Evolutionary conservation across 106 monocot species (phyloP), one percentile per base, ranked within the genome.

Genomic region (Platanthera guangdongensis): DNA sequence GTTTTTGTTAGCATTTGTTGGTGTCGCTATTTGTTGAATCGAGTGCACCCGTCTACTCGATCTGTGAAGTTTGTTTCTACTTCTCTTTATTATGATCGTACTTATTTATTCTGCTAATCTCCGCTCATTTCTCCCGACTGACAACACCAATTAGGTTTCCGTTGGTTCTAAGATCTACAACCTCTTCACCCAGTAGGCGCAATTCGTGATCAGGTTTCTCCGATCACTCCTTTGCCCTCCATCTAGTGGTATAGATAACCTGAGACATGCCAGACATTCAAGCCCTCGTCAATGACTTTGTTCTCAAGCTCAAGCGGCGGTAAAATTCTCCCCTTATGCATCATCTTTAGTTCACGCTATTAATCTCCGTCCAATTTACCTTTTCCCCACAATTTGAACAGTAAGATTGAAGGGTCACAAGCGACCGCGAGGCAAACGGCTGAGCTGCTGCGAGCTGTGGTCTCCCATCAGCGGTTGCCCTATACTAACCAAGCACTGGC

Each of bases 391-490:
- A 51, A 49, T 52, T 68, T 15, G 68, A 8, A 22, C 78, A 99
- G 99, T 51, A 99, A 84, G 84, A 88, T 99, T 39, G 99, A 99
- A 82, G 99, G 99, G 21, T 99, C 99, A 63, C 94, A 99, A 46
- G 94, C 87, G 59, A 88, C 68, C 52, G 99, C 99, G 16, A 79
- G 80, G 80, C 88, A 88, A 69, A 94, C 99, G 6, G 94, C 99
- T 48, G 99, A 92, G 85, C 74, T 99, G 62, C 99, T 99, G 49
- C 89, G 99, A 65, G 83, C 85, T 48, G 89, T 94, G 65, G 82
- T 99, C 22, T 99, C 94, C 25, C 92, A 94, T 75, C 91, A 90
- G 73, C 77, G 99, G 67, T 81, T 99, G 85, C 88, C 92, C 22
- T 55, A 81, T 71, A 85, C 82, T 19, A 83, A 85, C 74, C 99